These are phyloP conservation scores for Avena atlantica DNA, from an alignment of 176 grass and related monocot genomes.

Conservation along the genomic window DNA sequence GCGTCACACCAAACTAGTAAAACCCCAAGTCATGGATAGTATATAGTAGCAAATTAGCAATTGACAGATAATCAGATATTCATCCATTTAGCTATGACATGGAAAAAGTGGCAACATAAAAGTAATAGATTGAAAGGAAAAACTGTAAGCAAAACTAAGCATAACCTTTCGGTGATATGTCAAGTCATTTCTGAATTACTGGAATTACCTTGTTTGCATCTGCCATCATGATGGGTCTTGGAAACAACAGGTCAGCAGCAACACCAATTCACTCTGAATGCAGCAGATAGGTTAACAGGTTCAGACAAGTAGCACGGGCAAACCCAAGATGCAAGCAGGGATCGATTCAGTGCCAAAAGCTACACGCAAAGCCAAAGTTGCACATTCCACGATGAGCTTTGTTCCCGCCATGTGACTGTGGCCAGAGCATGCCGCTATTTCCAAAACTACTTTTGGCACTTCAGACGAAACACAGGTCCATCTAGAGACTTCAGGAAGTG, in stretches of 20 bases:
- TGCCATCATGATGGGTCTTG: neutral
- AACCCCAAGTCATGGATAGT: neutral
- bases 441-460: neutral
- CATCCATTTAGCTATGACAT: neutral
- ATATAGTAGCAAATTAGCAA: neutral
- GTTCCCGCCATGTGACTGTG: neutral
- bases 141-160: too few species aligned
- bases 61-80: neutral
- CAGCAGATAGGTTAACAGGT: neutral
- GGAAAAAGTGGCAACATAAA: neutral
- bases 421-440: neutral
- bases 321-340: neutral
- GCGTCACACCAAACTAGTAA: slow-evolving; percentile 14
- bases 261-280: neutral
- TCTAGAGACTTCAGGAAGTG: slow-evolving; percentile 3
- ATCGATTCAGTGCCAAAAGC: neutral
- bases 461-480: too few species aligned
- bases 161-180: too few species aligned
- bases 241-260: neutral
- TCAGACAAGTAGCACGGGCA: neutral
- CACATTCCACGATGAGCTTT: neutral
- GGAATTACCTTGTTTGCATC: slow-evolving; percentile 40
- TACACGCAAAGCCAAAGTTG: neutral
- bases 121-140: too few species aligned
- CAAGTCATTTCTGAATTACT: neutral